A percentile compares a stretch with the other conserved stretches of the same genome.
These are phyloP conservation scores for Choiromyces venosus DNA, from an alignment of 495 filamentous ascomycete genomes.

Conservation along the genomic window DNA sequence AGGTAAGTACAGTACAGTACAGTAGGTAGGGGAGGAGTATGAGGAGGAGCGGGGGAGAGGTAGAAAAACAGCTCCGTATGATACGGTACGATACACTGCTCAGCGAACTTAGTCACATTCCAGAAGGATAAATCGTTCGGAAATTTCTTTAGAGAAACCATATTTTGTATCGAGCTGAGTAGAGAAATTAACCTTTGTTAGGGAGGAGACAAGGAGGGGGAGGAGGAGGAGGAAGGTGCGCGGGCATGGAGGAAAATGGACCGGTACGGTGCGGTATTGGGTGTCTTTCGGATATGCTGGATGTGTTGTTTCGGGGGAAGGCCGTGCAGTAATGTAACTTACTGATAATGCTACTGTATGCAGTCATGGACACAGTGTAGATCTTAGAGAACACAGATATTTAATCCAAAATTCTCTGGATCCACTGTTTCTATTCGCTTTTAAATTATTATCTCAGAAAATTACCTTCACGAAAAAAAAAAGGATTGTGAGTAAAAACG, in stretches of 20 bases:
- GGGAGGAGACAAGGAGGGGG: no score
- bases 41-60: no score
- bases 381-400: neutral
- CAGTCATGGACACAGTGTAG: neutral
- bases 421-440: neutral
- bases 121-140: neutral
- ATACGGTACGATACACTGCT: neutral
- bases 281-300: neutral
- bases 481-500: neutral
- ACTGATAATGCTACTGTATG: neutral
- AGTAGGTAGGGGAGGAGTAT: neutral
- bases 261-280: neutral
- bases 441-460: neutral
- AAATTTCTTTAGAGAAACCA: neutral
- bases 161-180: neutral
- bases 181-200: neutral
- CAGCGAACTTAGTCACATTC: neutral
- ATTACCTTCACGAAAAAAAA: neutral
- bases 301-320: neutral
- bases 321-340: neutral
- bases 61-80: neutral
- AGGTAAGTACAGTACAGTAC: no score
- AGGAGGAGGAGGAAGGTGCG: neutral
- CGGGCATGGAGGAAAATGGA: neutral
- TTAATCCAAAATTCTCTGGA: neutral